Conservation (phyloP, 768 basidiomycete genomes). For the Pleurotus ostreatus region DNA sequence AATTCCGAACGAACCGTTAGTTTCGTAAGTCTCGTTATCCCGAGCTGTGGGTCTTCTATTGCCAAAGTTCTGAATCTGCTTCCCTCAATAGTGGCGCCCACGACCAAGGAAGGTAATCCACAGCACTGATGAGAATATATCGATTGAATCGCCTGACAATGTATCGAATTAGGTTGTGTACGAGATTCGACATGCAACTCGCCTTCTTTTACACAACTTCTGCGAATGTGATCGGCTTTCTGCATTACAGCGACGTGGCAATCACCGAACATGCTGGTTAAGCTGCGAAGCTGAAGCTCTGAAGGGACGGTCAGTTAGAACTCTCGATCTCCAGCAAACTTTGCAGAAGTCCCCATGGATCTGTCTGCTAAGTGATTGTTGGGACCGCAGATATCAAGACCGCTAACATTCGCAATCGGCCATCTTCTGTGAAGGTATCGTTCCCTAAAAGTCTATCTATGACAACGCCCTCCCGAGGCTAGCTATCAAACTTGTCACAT, state of each 20-base stretch:
- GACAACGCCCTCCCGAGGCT: constrained; percentile 1
- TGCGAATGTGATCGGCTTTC: background rate
- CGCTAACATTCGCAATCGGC: background rate
- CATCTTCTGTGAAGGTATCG: constrained; percentile 4
- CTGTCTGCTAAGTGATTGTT: no score
- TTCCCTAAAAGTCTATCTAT: constrained; percentile 10
- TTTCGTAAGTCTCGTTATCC: background rate
- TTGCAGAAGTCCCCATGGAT: no score
- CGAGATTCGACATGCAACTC: no score
- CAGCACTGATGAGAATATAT: background rate
- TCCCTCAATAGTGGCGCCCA: background rate
- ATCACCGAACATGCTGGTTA: no score
- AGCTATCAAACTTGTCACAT: background rate
- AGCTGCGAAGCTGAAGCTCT: no score
- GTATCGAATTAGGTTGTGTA: background rate
- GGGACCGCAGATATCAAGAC: background rate
- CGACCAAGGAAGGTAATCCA: background rate
- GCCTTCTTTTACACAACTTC: background rate
- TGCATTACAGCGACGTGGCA: no score
- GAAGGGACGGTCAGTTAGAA: background rate
- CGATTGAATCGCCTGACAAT: background rate
- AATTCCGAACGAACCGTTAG: background rate
- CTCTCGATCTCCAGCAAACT: background rate
- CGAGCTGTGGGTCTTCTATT: background rate
- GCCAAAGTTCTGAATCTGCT: background rate